Evolutionary conservation across 352 stramenopile species (phyloP).

Genomic region (Globisporangium mamillatum): DNA sequence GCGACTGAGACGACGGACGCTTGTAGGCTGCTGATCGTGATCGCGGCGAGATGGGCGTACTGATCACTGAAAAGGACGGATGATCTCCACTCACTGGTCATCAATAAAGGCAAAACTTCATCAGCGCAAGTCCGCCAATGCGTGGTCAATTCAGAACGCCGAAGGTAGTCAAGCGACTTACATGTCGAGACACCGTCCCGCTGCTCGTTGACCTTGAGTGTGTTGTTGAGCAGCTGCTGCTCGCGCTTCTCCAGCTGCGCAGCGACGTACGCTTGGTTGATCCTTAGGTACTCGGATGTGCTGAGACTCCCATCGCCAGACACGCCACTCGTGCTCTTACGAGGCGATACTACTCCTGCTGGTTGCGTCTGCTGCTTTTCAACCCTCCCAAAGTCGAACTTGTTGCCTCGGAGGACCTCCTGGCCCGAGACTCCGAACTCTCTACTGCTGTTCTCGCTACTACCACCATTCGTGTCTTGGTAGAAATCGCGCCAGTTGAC

Average conservation of each 20-base stretch:
- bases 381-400: conserved; percentile 6
- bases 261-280: conserved; percentile 5
- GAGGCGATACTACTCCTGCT: not conserved
- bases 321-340: not conserved
- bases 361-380: not conserved
- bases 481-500: conserved; percentile 11
- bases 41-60: conserved; percentile 11
- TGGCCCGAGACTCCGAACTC: not conserved
- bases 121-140: no score
- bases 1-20: not conserved
- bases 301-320: not conserved
- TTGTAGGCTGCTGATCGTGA: conserved; percentile 18
- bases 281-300: conserved; percentile 4
- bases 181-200: conserved; percentile 1
- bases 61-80: not conserved
- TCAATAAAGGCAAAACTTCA: no score
- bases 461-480: not conserved
- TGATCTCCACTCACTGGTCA: not conserved
- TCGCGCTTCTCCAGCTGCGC: conserved; percentile 15
- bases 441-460: not conserved
- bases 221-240: conserved; percentile 14
- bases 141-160: no score
- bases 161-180: not conserved
- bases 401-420: conserved; percentile 8
- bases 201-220: conserved; percentile 18